Evolutionary conservation across 2,329 filamentous ascomycete genomes (phyloP).

Genomic region (Exophiala phaeomuriformis): DNA sequence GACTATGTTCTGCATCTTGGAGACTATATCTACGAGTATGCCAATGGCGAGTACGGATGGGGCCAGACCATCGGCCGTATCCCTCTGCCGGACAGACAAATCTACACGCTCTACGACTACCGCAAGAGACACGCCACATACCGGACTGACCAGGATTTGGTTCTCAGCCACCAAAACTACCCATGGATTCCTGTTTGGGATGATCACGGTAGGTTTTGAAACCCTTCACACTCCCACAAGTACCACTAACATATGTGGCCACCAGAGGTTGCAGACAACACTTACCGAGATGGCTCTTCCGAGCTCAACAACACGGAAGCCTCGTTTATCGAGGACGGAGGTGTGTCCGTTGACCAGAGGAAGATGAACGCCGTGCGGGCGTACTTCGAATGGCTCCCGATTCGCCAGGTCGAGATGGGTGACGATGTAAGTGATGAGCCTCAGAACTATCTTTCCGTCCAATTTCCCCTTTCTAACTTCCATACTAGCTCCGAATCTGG

Average conservation of each 20-base stretch:
- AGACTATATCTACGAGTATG: constrained; percentile 56
- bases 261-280: constrained; percentile 55
- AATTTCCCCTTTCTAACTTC: not conserved
- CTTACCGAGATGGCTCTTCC: constrained; percentile 55
- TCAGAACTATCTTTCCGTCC: not conserved
- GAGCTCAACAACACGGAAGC: constrained; percentile 59
- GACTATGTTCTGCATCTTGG: constrained; percentile 54
- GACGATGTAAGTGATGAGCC: constrained; percentile 44
- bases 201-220: constrained; percentile 42
- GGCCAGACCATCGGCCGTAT: constrained; percentile 48
- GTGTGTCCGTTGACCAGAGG: constrained; percentile 61
- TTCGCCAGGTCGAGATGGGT: constrained; percentile 57
- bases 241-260: not conserved
- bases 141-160: constrained; percentile 55
- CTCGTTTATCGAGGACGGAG: constrained; percentile 52
- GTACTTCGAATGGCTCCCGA: constrained; percentile 28
- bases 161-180: constrained; percentile 49
- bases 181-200: constrained; percentile 61
- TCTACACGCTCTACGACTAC: constrained; percentile 45
- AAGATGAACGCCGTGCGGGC: constrained; percentile 67
- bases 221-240: not conserved
- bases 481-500: constrained; percentile 53
- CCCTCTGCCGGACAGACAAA: constrained; percentile 47
- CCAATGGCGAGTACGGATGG: constrained; percentile 45
- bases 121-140: constrained; percentile 53